Evolutionary conservation across 768 basidiomycete genomes (phyloP).

Genomic region (Hygrocybe punicea): DNA sequence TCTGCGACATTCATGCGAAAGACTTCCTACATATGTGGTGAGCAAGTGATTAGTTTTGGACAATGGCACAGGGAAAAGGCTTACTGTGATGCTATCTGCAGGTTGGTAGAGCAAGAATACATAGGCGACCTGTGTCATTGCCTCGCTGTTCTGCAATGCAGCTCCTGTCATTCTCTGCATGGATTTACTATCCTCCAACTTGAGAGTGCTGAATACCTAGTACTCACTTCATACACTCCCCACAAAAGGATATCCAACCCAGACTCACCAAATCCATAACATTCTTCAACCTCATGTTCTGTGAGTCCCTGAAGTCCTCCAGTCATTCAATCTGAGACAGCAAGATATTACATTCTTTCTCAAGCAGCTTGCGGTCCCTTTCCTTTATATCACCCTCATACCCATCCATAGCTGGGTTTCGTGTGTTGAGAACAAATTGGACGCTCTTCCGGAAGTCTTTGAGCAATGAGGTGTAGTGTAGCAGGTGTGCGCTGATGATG

Average conservation of each 20-base stretch:
- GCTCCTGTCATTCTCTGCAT: conserved; percentile 54
- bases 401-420: conserved; percentile 51
- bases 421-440: conserved; percentile 44
- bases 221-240: neutral
- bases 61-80: conserved; percentile 9
- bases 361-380: neutral
- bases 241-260: neutral
- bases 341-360: conserved; percentile 49
- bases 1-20: conserved; percentile 58
- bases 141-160: conserved; percentile 48
- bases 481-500: conserved; percentile 55
- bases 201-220: conserved; percentile 59
- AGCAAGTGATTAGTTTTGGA: neutral
- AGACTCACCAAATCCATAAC: conserved; percentile 48
- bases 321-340: conserved; percentile 49
- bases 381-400: neutral
- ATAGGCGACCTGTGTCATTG: conserved; percentile 60
- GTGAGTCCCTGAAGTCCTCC: conserved; percentile 39
- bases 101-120: conserved; percentile 62
- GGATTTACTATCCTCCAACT: conserved; percentile 51
- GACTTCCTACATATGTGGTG: no score
- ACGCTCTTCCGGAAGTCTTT: conserved; percentile 51
- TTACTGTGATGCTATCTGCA: conserved; percentile 49
- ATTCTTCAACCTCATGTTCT: conserved; percentile 49
- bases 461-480: conserved; percentile 55